Evolutionary conservation across 202 grass and related monocot species (phyloP), one percentile per base, ranked within the genome.

Genomic region (Setaria italica): DNA sequence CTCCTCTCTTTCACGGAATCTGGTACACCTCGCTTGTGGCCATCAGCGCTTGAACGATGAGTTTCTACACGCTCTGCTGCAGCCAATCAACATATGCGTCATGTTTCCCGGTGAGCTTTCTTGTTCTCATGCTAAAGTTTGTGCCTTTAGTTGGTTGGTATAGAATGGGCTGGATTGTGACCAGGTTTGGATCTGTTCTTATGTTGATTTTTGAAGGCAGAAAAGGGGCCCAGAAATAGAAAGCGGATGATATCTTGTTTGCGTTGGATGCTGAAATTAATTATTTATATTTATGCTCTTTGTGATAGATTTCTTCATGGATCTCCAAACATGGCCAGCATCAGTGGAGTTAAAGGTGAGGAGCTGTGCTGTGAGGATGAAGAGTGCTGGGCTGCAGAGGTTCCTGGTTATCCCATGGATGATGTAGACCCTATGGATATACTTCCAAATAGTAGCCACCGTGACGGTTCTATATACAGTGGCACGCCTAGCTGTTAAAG

Each of bases 401-500:
- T 48, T 9, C 46, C 46, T 48, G 46, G 46, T 48, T 48, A 48
- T 32, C 49, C 2, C 49, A 50, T 15, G 49, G 49, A 50, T 50
- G 49, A 50, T 67, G 41, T 70, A 14, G 1, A 5, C n/a, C 43
- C 68, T 16, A 13, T 32, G 25, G 4, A 14, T 15, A 30, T 49
- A 51, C 25, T 72, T 29, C n/a, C 2, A 25, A 10, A 42, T 17
- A 83, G 43, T 19, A 74, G 45, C 32, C 81, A 83, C 70, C 32
- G 45, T 64, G 57, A 83, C 20, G 70, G 81, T 53, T 64, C 46
- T 21, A 84, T 84, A 76, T 84, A 76, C 33, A 75, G 11, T 3
- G 16, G 19, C 48, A 62, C 5, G 0, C 1, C 30, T 45, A 1
- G 2, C 1, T 76, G 72, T 62, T 67, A 77, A 67, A 43, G 8